Evolutionary conservation across 768 basidiomycete species (phyloP), one percentile per base, ranked within the genome.

Genomic region (Polyporus arcularius): DNA sequence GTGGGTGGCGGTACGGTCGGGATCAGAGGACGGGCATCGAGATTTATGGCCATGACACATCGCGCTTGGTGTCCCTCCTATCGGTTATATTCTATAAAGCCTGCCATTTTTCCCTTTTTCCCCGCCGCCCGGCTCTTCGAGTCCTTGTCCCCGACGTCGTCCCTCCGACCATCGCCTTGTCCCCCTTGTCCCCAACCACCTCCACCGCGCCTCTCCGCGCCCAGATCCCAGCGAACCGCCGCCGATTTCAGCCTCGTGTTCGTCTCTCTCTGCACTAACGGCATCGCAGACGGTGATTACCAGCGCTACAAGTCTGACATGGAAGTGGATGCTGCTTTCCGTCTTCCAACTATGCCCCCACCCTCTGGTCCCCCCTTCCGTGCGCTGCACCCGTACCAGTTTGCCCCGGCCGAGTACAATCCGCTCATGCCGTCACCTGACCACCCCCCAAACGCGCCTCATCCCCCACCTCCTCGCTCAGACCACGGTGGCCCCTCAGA

Each of bases 371-470:
- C 62, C 38, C 62, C 62, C 53, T 63, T 63, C 62, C 62, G 62
- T 54, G 52, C 63, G 41, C 60, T 65, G 12, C 63, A 60, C 53
- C 63, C 66, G 49, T 63, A 58, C 54, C 59, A 60, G 56, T 61
- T 56, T 45, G 53, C 59, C 55, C 61, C 60, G 2, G 31, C 65
- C 43, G 50, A 58, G 46, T 63, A 63, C 62, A 63, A 63, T 49
- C 62, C 62, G 12, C 62, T 63, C 57, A 63, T 63, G 62, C 57
- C 62, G 32, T 59, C 58, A 48, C 58, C 55, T n/a, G 56, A 65
- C 62, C 63, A 64, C 26, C 60, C 57, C 21, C 56, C 58, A 46
- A 57, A 58, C 58, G 53, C 57, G 53, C 63, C 65, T 40, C 51
- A 49, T 26, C 53, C 52, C 47, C 35, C 51, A 50, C 21, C 57